Conservation (phyloP, 179 eudicot species). For the Camellia oleifera region DNA sequence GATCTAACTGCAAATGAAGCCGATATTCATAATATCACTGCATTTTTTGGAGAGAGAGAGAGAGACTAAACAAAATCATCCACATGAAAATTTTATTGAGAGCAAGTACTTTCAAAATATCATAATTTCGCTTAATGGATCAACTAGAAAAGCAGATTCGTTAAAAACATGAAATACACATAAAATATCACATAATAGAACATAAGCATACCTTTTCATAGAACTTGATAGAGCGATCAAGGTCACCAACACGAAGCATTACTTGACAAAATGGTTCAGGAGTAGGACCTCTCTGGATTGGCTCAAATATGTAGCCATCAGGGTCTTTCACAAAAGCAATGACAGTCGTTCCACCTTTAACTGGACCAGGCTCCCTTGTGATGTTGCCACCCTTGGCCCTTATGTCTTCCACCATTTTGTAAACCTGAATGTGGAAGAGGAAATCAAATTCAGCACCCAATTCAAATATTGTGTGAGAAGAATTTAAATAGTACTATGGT, state of each 20-base stretch:
- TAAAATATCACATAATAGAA: not conserved
- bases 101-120: not conserved
- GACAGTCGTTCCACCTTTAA: slow-evolving; percentile 76
- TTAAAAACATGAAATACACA: not conserved
- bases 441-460: not conserved
- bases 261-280: slow-evolving; percentile 98
- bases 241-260: slow-evolving; percentile 95
- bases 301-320: slow-evolving; percentile 89
- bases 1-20: too few relatives aligned
- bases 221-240: slow-evolving; percentile 88
- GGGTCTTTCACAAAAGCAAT: slow-evolving; percentile 96
- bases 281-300: slow-evolving; percentile 68
- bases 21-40: too few relatives aligned
- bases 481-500: not conserved
- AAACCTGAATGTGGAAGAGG: slow-evolving; percentile 48
- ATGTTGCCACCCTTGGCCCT: slow-evolving; percentile 77
- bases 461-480: not conserved
- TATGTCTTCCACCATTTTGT: slow-evolving; percentile 72
- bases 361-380: slow-evolving; percentile 91
- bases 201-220: slow-evolving; percentile 58
- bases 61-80: too few relatives aligned
- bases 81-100: not conserved
- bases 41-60: too few relatives aligned
- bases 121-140: not conserved
- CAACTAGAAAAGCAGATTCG: slow-evolving; percentile 2